Conservation (phyloP, 495 filamentous ascomycete species). For the Aspergillus cristatus region DNA sequence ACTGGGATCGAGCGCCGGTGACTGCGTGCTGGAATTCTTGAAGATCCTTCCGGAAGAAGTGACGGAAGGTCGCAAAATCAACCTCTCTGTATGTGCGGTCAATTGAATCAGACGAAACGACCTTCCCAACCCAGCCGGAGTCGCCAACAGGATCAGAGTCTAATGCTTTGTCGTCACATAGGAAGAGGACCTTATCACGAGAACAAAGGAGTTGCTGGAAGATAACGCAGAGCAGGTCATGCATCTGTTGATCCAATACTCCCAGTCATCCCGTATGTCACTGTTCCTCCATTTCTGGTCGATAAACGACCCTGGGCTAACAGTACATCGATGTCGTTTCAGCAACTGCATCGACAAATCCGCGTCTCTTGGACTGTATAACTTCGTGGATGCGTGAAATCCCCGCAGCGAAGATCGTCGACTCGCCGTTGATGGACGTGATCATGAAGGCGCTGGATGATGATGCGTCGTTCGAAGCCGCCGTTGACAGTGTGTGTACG, state of each 20-base stretch:
- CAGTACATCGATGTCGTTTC: conserved; percentile 3
- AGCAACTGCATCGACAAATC: conserved; percentile 69
- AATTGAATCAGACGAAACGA: no score
- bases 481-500: conserved; percentile 87
- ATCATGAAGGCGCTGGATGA: conserved; percentile 67
- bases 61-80: conserved; percentile 97
- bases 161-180: conserved; percentile 43
- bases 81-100: conserved; percentile 84
- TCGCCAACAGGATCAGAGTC: conserved; percentile 26
- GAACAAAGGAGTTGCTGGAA: conserved; percentile 80
- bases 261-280: conserved; percentile 75
- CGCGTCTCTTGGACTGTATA: conserved; percentile 86
- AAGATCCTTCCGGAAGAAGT: conserved; percentile 97
- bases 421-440: conserved; percentile 73
- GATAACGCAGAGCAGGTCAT: conserved; percentile 85
- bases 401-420: conserved; percentile 70
- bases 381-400: conserved; percentile 95
- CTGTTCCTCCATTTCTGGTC: background rate
- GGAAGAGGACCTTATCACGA: conserved; percentile 82
- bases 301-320: no score
- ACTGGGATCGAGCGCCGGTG: conserved; percentile 66
- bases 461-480: conserved; percentile 72
- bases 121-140: conserved; percentile 8
- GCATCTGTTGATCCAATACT: conserved; percentile 74
- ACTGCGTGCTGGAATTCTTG: conserved; percentile 89